Base-by-base conservation (phyloP, 2,329 filamentous ascomycete species). In the Pseudodiploospora longispora region DNA sequence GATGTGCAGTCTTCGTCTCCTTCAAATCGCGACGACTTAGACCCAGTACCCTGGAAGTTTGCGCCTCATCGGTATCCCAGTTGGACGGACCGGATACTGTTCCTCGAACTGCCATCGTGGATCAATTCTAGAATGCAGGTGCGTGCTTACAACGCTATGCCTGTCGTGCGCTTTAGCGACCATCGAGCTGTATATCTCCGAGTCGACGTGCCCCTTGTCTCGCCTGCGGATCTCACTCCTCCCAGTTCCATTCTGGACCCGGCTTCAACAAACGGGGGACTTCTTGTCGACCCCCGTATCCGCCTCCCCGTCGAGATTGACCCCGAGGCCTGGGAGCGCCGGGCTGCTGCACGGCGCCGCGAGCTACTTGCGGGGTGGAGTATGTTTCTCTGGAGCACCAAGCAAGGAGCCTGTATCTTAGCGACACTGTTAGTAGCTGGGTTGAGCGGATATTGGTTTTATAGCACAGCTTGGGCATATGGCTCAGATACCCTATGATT, bases 61-160 rank as follows among this genome's bases (percentile, higher is more conserved):
- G 86, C 89, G 6, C 70, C 72, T 46, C 86, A 94, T 60, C 82
- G 93, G 38, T 94, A 87, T 75, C 90, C 93, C 1, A 83, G 83
- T 57, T 97, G 91, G 93, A 95, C 89, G 56, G 93, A 97, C 63
- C 80, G 93, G 4, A 83, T 97, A 19, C 69, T 97, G 19, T 97
- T 82, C 62, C 70, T 91, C 3, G 78, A 84, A 41, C 66, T 75
- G 27, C 79, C 76, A 19, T 62, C 63, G 27, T 81, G 76, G 74
- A 59, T 71, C 34, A 63, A 63, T 56, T 60, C 51, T 41, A 55
- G 57, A 31, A 66, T 80, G 32, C 60, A 69, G 6, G 72, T 87
- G n/a, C 63, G 68, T 27, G 70, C 80, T 27, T 97, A 97, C 62
- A 74, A 80, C 10, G 79, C 85, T 10, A 70, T 97, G 29, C 87